Conservation (phyloP, 1,284 basidiomycete species). For the Anthracocystis setariae region DNA sequence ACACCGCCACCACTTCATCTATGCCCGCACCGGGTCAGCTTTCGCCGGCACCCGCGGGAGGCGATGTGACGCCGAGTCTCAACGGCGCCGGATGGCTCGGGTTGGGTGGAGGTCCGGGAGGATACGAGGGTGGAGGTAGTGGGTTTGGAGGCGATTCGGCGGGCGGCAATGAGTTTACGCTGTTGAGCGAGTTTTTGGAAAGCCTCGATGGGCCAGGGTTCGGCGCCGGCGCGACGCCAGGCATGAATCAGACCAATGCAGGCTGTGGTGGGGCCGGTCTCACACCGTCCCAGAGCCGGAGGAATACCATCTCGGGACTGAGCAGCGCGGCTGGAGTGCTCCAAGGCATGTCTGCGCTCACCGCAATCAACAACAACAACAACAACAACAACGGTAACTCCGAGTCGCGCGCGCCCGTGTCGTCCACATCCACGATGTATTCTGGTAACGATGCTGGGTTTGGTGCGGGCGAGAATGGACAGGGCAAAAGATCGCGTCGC, state of each 20-base stretch:
- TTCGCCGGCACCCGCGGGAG: background rate
- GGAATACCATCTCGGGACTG: constrained; percentile 32
- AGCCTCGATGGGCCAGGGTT: constrained; percentile 57
- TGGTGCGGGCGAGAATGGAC: constrained; percentile 2
- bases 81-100: constrained; percentile 64
- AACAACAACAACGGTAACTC: background rate
- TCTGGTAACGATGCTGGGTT: background rate
- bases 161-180: constrained; percentile 61
- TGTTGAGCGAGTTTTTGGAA: constrained; percentile 64
- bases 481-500: constrained; percentile 37
- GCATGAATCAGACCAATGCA: constrained; percentile 18
- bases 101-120: constrained; percentile 54
- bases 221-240: constrained; percentile 29
- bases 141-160: constrained; percentile 59
- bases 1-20: background rate
- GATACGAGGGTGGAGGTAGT: constrained; percentile 41
- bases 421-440: background rate
- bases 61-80: constrained; percentile 32
- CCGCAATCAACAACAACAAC: constrained; percentile 17
- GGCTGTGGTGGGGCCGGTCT: constrained; percentile 17
- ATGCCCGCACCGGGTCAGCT: background rate
- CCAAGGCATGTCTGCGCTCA: constrained; percentile 27
- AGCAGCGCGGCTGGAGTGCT: constrained; percentile 5
- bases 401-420: background rate
- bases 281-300: constrained; percentile 29